Conservation (phyloP, 805 yeast species). For the Pichia phayaonensis region DNA sequence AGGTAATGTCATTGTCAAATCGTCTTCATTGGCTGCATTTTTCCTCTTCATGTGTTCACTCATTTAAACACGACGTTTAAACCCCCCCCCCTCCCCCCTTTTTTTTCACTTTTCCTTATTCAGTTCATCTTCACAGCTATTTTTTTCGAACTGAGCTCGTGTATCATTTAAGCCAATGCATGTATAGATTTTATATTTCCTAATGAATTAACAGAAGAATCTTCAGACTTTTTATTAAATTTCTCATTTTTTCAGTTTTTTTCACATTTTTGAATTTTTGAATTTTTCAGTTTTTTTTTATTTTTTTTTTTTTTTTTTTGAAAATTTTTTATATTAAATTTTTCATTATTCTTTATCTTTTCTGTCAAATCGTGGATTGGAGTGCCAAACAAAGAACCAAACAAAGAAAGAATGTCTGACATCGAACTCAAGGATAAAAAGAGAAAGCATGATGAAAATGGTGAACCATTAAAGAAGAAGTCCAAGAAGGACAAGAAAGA, state of each 20-base stretch:
- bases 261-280: too few species aligned
- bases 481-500: constrained; percentile 25
- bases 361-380: neutral
- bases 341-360: neutral
- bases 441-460: constrained; percentile 20
- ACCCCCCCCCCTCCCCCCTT: neutral
- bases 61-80: neutral
- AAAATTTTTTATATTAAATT: neutral
- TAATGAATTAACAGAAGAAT: neutral
- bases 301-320: neutral
- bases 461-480: constrained; percentile 23
- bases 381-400: neutral
- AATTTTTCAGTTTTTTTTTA: neutral
- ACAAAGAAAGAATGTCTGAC: constrained; percentile 17
- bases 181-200: neutral
- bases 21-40: neutral
- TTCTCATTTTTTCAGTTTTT: neutral
- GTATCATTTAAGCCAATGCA: neutral
- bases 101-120: neutral
- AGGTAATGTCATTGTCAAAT: neutral
- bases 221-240: too few species aligned
- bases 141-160: neutral
- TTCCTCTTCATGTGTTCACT: neutral
- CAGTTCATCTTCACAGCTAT: neutral
- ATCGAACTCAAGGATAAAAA: constrained; percentile 24